Conservation (phyloP, 495 filamentous ascomycete species). For the Daldinia childiae region DNA sequence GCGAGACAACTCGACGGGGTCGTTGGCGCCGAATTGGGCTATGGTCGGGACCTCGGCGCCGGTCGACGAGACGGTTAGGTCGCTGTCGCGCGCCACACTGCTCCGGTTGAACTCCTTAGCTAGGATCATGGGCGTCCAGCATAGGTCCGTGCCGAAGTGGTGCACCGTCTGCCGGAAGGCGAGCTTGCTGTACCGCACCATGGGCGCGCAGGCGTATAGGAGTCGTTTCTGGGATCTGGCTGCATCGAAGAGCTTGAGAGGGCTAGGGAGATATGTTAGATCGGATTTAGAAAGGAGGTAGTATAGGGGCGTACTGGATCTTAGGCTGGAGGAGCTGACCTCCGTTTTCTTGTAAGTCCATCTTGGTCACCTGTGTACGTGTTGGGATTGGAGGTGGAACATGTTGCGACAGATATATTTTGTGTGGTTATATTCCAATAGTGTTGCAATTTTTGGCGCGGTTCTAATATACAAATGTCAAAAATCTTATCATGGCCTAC, state of each 20-base stretch:
- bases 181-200: slow-evolving; percentile 74
- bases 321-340: slow-evolving; percentile 31
- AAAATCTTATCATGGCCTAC: not conserved
- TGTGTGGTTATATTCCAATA: not conserved
- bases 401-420: slow-evolving; percentile 1
- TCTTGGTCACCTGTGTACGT: slow-evolving; percentile 31
- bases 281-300: not conserved
- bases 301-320: slow-evolving; percentile 39
- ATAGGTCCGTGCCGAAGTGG: slow-evolving; percentile 68
- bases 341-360: slow-evolving; percentile 36
- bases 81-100: slow-evolving; percentile 65
- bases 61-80: slow-evolving; percentile 48
- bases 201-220: slow-evolving; percentile 69
- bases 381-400: slow-evolving; percentile 4
- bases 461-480: too few species aligned
- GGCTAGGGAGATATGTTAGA: slow-evolving; percentile 51
- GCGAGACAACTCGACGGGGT: slow-evolving; percentile 64
- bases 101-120: slow-evolving; percentile 75
- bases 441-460: not conserved
- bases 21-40: slow-evolving; percentile 69
- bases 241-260: slow-evolving; percentile 66
- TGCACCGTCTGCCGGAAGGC: slow-evolving; percentile 70
- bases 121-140: slow-evolving; percentile 76
- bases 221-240: slow-evolving; percentile 61
- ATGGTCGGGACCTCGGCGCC: slow-evolving; percentile 60